Evolutionary conservation across 2,329 filamentous ascomycete species (phyloP), one percentile per base, ranked within the genome.

Genomic region (Chaetomium sp.): DNA sequence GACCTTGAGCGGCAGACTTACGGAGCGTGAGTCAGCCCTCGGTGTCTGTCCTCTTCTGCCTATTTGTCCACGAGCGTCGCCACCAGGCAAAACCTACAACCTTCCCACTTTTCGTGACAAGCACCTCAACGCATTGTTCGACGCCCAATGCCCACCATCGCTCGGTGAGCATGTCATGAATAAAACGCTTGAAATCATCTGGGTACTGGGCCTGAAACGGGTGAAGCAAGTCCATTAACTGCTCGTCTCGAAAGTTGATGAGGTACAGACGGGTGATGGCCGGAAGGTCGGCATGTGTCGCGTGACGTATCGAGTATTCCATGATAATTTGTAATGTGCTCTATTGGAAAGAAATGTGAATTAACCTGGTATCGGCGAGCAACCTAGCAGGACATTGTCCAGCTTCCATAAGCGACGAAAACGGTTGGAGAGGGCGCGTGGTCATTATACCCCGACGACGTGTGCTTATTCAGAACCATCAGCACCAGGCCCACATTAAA

Each of bases 31-130:
- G 19, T 29, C 29, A 55, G 8, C 51, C 51, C n/a, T 55, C 51
- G 4, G 29, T 35, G 9, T 35, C 31, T 10, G 2, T 31, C n/a
- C 29, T 55, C 51, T 35, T 55, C n/a, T 4, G 9, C 8, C 35
- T 29, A n/a, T 55, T 29, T 29, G 12, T 8, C 51, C 51, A 55
- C 6, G 51, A 33, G 19, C 51, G 51, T n/a, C 51, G 51, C 51
- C 51, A 55, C 51, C 51, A 55, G 29, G 51, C 50, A 27, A 53
- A 53, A 19, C 50, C 50, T 27, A 53, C 25, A 19, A 53, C 16
- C 13, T 7, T 53, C 12, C 25, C 50, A 4, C 13, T 8, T 13
- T 29, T 27, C 3, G 50, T 53, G 13, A 53, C 13, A 19, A 53
- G 50, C 12, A 53, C 50, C 2, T 53, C 50, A 1, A 53, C 50